phyloP scores from a whole-genome alignment of 2,329 filamentous ascomycete species.

The Boeremia lycopersici region DNA sequence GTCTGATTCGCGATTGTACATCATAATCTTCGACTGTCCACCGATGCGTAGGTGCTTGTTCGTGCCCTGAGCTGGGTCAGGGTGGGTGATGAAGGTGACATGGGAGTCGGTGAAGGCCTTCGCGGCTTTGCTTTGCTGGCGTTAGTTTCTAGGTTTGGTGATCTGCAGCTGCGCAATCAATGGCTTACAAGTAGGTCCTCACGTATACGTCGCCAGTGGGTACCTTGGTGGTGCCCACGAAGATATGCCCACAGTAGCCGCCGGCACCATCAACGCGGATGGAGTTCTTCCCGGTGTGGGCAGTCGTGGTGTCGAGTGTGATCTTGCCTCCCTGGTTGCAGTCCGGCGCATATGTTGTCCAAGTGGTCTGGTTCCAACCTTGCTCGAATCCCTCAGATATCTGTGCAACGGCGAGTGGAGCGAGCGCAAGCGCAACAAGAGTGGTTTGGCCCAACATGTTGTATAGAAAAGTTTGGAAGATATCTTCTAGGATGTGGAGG shows the following conservation, averaged over 20 bases:
- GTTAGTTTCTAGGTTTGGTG: neutral
- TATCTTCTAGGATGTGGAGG: neutral
- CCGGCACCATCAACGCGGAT: slow-evolving; percentile 75
- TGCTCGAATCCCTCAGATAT: slow-evolving; percentile 63
- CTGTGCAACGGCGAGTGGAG: slow-evolving; percentile 59
- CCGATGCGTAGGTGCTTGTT: slow-evolving; percentile 68
- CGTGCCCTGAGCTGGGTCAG: slow-evolving; percentile 60
- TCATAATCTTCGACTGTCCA: slow-evolving; percentile 65
- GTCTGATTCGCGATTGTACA: slow-evolving; percentile 69
- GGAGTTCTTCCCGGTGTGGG: slow-evolving; percentile 67
- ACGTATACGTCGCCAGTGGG: slow-evolving; percentile 65
- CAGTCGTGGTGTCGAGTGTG: slow-evolving; percentile 61
- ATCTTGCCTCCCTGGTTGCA: slow-evolving; percentile 66
- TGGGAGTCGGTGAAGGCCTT: slow-evolving; percentile 65
- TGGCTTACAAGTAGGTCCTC: slow-evolving; percentile 60
- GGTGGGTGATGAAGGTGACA: slow-evolving; percentile 69
- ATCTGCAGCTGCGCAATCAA: neutral
- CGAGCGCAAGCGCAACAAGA: slow-evolving; percentile 53
- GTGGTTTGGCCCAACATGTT: slow-evolving; percentile 53
- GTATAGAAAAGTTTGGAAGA: neutral
- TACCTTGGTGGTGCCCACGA: slow-evolving; percentile 64
- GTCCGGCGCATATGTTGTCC: slow-evolving; percentile 65
- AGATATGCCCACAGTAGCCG: slow-evolving; percentile 60
- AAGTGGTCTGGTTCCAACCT: slow-evolving; percentile 63
- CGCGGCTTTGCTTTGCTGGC: slow-evolving; percentile 56